A percentile compares a stretch with the other conserved stretches of the same genome.
These are phyloP conservation scores for Salix brachista DNA, from an alignment of 345 rosid species.

Conservation along the genomic window DNA sequence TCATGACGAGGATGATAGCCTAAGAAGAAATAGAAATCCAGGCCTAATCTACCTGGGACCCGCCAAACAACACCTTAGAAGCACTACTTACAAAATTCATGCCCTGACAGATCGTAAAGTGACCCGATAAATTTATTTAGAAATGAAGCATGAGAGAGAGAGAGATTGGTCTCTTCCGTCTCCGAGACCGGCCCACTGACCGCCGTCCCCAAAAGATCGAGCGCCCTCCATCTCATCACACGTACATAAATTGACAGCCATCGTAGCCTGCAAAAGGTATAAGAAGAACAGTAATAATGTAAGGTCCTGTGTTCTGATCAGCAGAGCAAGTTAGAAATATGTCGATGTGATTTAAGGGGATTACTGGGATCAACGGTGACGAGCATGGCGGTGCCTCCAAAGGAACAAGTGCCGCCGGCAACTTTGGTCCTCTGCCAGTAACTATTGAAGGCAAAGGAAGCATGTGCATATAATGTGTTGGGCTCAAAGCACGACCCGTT, in stretches of 20 bases:
- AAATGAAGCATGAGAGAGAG: not conserved
- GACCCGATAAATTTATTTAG: not conserved
- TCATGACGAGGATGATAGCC: not conserved
- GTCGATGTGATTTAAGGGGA: not conserved
- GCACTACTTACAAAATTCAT: constrained; percentile 12
- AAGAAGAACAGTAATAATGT: not conserved
- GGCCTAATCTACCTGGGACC: not conserved
- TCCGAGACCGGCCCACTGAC: not conserved
- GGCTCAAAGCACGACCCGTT: constrained; percentile 73
- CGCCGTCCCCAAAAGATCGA: not conserved
- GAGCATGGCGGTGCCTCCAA: constrained; percentile 90
- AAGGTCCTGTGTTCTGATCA: not conserved
- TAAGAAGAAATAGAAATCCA: not conserved
- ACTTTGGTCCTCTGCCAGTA: constrained; percentile 82
- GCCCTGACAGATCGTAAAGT: not conserved
- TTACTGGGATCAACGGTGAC: constrained; percentile 91
- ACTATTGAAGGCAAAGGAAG: constrained; percentile 89
- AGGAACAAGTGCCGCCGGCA: constrained; percentile 76
- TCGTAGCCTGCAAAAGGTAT: constrained; percentile 13
- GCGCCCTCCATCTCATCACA: not conserved
- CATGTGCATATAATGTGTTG: constrained; percentile 68
- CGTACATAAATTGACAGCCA: constrained; percentile 22
- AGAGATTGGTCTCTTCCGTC: not conserved
- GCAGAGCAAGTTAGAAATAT: not conserved
- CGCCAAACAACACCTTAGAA: not conserved